Base-by-base conservation (phyloP, 495 filamentous ascomycete species). In the Aspergillus heteromorphus region DNA sequence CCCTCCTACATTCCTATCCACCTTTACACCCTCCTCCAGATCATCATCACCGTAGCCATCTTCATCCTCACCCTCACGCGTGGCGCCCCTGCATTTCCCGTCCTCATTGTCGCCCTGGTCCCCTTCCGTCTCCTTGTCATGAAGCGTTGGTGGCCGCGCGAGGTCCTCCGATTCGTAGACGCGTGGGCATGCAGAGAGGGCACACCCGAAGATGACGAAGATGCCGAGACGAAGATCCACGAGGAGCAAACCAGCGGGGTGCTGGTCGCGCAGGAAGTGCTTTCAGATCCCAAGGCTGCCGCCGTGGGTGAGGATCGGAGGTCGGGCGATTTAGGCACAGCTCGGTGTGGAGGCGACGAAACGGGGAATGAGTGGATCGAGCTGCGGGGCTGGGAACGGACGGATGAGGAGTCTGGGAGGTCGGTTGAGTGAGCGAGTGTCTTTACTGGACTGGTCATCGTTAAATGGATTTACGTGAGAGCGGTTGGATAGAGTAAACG, bases 171-270 rank as follows among this genome's bases (percentile, higher is more conserved):
- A 38, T 83, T 78, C 67, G 84, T 89, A 6, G 83, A 89, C 65
- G 76, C 77, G 4, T 87, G 85, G 86, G 83, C 86, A n/a, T 88
- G 86, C 66, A 75, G 79, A 25, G 78, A 83, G 48, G 84, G 85
- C 0, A 83, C 78, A 0, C 83, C 80, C 0, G 83, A 87, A 58
- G 82, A 81, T 55, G 80, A 82, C 49, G 79, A 84, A 56, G 77
- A 83, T 45, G 59, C 59, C 48, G 51, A 41, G 21, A 34, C 54
- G 3, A 48, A 51, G 49, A 47, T 52, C n/a, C 48, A 61, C 16
- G 53, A 55, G 8, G 43, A 56, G 18, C 25, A 20, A 1, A 49
- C 40, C 1, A 48, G 49, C 3, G 49, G 25, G 27, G 31, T 38
- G 31, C n/a, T n/a, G n/a, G 18, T 10, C 30, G 3, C 20, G 1